A percentile compares a stretch with the other conserved stretches of the same genome.
Evolutionary conservation across 371 early-diverging fungal genomes (phyloP).

Genomic region (Smittium culicis): DNA sequence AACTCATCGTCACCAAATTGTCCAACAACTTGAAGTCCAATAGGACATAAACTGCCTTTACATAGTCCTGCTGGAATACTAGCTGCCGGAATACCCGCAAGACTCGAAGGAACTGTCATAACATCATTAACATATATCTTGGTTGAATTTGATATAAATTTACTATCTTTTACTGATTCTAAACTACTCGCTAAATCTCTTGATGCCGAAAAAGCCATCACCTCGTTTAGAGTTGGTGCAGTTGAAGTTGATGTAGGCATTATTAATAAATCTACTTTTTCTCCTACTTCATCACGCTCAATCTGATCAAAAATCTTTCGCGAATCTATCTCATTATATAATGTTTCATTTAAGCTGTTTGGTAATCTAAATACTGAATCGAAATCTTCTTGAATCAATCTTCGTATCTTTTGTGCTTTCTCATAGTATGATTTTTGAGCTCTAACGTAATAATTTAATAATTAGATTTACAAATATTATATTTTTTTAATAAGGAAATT

Average conservation of each 20-base stretch:
- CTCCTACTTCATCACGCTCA: background rate
- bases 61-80: constrained; percentile 34
- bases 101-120: constrained; percentile 74
- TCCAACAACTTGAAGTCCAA: constrained; percentile 67
- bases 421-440: constrained; percentile 50
- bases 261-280: constrained; percentile 47
- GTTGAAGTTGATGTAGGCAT: constrained; percentile 52
- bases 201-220: background rate
- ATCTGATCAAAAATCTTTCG: background rate
- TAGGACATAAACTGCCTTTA: constrained; percentile 36
- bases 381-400: constrained; percentile 65
- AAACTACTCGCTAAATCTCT: constrained; percentile 12
- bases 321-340: background rate
- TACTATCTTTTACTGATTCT: background rate
- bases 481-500: too few species aligned
- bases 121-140: constrained; percentile 63
- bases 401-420: constrained; percentile 66
- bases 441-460: too few species aligned
- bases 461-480: too few species aligned
- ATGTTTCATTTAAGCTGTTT: constrained; percentile 27
- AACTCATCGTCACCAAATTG: constrained; percentile 66
- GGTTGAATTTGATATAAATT: constrained; percentile 3
- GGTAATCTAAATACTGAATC: constrained; percentile 46
- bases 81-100: constrained; percentile 53
- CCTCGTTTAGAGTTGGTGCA: constrained; percentile 36